phyloP scores from a whole-genome alignment of 2,329 filamentous ascomycete species.

The Tolypocladium paradoxum region DNA sequence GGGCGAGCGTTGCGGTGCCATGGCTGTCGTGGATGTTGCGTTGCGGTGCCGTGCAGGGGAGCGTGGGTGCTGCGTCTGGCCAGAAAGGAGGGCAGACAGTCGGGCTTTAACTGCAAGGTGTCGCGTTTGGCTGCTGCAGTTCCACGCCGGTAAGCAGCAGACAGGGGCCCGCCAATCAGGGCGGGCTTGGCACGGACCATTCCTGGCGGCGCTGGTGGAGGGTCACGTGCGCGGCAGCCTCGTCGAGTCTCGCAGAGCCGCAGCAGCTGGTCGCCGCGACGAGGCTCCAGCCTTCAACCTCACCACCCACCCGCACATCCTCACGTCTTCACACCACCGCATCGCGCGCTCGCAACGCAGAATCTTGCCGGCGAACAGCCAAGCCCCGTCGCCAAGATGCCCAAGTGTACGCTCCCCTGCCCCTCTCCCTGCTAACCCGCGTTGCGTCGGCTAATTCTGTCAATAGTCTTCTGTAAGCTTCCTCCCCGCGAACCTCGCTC shows the following conservation, averaged over 20 bases:
- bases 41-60: not conserved
- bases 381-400: constrained; percentile 48
- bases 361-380: not conserved
- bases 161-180: constrained; percentile 1
- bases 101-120: constrained; percentile 5
- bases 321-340: not conserved
- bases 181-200: not conserved
- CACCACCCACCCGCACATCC: not conserved
- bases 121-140: constrained; percentile 5
- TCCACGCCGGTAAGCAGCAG: not conserved
- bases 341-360: not conserved
- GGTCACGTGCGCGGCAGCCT: not conserved
- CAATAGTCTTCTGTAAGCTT: constrained; percentile 11
- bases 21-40: constrained; percentile 15
- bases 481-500: constrained; percentile 1
- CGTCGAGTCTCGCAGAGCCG: not conserved
- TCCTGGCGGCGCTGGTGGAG: not conserved
- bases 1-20: constrained; percentile 40
- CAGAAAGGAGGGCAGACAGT: not conserved
- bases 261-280: not conserved
- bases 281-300: not conserved
- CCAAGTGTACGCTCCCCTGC: constrained; percentile 60
- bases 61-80: constrained; percentile 4
- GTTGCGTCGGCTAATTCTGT: not conserved
- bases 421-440: constrained; percentile 18